Evolutionary conservation across 495 filamentous ascomycete species (phyloP), one percentile per base, ranked within the genome.

Genomic region (Delitschia confertaspora): DNA sequence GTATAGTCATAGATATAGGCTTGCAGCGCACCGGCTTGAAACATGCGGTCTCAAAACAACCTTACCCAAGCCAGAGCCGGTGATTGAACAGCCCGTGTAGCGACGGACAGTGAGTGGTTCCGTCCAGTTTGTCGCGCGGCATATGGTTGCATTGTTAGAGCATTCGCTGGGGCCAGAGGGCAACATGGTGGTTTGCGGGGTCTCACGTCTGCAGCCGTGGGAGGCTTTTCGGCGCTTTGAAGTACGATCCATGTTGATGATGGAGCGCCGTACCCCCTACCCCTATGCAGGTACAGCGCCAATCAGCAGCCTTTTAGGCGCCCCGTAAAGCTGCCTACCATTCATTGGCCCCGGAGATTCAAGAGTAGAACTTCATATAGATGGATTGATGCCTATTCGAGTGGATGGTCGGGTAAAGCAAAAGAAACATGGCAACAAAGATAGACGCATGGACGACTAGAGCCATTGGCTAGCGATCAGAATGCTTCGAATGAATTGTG

Each of bases 41-140:
- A 51, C 47, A 42, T 18, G 23, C 9, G 14, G 31, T 29, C 18
- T 22, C 37, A 30, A 51, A 47, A 42, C 41, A 39, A n/a, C 9
- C 16, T 37, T 30, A 41, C 27, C 22, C n/a, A n/a, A 9, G 14
- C 31, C 22, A 13, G 32, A 38, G n/a, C 33, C 36, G 23, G 27
- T 38, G 19, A 40, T 10, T 22, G 35, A 21, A 23, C 25, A 37
- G 26, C 23, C 9, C 16, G 16, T 21, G 32, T 34, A 51, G 47
- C 43, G 36, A 47, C 47, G 33, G 47, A 42, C 33, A 3, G 8
- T 32, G 7, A 36, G 19, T 7, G 21, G 33, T 37, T 6, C 11
- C 21, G 11, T 42, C 45, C 23, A 45, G 50, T 10, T 50, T 56
- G 53, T 56, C 53, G 53, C 53, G 53, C 53, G 53, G 47, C 22